phyloP scores from a whole-genome alignment of 2,329 filamentous ascomycete genomes.

The Nothopassalora personata region DNA sequence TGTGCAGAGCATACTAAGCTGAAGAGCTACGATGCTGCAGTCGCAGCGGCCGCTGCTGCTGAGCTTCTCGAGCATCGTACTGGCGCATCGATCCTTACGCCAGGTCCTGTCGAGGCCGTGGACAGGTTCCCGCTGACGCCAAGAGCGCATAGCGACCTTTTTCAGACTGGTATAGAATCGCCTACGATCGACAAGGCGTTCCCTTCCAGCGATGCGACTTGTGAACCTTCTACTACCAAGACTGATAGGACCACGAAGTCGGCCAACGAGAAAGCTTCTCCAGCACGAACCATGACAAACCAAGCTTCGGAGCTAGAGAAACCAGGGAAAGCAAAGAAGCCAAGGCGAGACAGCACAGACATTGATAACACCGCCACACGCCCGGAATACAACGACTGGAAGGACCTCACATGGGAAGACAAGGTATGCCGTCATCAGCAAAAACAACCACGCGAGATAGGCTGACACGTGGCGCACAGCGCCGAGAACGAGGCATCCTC shows the following conservation, averaged over 20 bases:
- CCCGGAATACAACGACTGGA: neutral
- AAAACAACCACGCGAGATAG: neutral
- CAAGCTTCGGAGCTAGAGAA: neutral
- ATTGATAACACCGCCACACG: neutral
- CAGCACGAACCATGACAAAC: neutral
- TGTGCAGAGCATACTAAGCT: neutral
- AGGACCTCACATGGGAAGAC: neutral
- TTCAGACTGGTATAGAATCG: neutral
- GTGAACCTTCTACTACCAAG: neutral
- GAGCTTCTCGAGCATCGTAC: neutral
- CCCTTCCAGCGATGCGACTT: neutral
- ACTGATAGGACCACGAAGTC: neutral
- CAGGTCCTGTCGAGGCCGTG: neutral
- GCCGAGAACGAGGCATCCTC: neutral
- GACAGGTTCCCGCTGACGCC: conserved; percentile 1
- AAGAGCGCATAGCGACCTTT: neutral
- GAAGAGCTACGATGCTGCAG: neutral
- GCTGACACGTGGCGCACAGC: conserved; percentile 1
- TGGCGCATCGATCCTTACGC: neutral
- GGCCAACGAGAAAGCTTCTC: neutral
- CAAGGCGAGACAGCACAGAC: neutral
- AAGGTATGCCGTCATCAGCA: neutral
- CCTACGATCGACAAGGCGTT: neutral
- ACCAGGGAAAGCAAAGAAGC: neutral
- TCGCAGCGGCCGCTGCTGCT: neutral